These are phyloP conservation scores for Boletus sensibilis DNA, from an alignment of 768 basidiomycete genomes.

Conservation along the genomic window DNA sequence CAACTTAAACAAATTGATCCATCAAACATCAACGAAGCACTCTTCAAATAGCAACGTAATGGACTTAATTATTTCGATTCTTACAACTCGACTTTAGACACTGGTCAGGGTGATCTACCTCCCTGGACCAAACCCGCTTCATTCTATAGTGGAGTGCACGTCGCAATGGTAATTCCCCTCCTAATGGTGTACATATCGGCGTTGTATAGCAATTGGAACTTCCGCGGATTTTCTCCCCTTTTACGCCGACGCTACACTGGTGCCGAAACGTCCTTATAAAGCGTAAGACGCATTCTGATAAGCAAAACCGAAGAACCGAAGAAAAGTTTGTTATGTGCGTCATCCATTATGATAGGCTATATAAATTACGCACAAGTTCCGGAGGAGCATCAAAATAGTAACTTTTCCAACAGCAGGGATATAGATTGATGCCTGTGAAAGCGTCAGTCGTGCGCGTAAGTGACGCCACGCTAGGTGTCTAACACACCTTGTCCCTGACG, in stretches of 20 bases:
- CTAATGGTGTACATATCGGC: constrained; percentile 36
- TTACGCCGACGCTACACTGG: constrained; percentile 7
- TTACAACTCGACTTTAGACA: constrained; percentile 19
- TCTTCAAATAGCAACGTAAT: constrained; percentile 37
- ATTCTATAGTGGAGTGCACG: constrained; percentile 18
- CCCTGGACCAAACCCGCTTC: constrained; percentile 11
- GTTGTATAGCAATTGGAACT: constrained; percentile 27
- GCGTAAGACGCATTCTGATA: constrained; percentile 29
- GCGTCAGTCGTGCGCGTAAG: constrained; percentile 5
- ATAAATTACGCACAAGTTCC: constrained; percentile 73
- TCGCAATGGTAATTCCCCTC: constrained; percentile 28
- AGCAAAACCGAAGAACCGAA: not conserved
- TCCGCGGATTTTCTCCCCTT: constrained; percentile 8
- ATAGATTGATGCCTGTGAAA: constrained; percentile 76
- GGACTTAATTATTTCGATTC: constrained; percentile 8
- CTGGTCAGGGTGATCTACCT: constrained; percentile 10
- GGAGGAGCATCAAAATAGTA: constrained; percentile 95
- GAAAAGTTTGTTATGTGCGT: constrained; percentile 1
- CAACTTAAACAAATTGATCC: constrained; percentile 28
- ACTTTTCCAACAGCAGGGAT: constrained; percentile 97
- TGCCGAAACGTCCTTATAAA: constrained; percentile 21
- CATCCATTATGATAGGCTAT: not conserved
- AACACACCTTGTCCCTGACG: constrained; percentile 81
- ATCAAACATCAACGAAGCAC: constrained; percentile 46
- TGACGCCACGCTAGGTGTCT: not conserved